phyloP scores from a whole-genome alignment of 2,329 filamentous ascomycete species.

The Exophiala sp. region DNA sequence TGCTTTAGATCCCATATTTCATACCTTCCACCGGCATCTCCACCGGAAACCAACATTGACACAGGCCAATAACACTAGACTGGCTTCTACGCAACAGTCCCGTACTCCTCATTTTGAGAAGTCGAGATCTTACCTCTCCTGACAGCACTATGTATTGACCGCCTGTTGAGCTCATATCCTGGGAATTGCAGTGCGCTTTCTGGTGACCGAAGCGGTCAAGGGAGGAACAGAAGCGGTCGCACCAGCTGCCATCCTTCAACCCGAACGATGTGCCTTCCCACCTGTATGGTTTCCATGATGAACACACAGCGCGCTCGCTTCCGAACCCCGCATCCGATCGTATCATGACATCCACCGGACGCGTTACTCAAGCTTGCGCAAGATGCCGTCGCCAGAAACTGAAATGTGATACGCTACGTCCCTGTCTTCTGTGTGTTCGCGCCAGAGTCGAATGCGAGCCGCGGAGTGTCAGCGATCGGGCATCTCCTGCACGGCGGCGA shows the following conservation, averaged over 20 bases:
- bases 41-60: background rate
- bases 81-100: too few species aligned
- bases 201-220: too few species aligned
- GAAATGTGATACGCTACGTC: constrained; percentile 60
- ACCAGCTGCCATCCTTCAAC: too few species aligned
- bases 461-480: constrained; percentile 5
- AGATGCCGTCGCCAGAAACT: constrained; percentile 27
- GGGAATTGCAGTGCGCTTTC: too few species aligned
- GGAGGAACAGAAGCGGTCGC: too few species aligned
- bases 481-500: background rate
- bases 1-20: background rate
- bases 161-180: too few species aligned
- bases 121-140: too few species aligned
- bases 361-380: constrained; percentile 21
- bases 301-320: too few species aligned
- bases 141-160: too few species aligned
- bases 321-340: background rate
- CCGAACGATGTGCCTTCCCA: too few species aligned
- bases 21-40: background rate
- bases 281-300: too few species aligned
- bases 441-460: constrained; percentile 24
- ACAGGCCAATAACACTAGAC: background rate
- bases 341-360: background rate
- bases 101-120: too few species aligned
- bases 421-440: constrained; percentile 24